Evolutionary conservation across 148 eudicot genomes (phyloP), one percentile per base, ranked within the genome.

Genomic region (Selenicereus undatus): DNA sequence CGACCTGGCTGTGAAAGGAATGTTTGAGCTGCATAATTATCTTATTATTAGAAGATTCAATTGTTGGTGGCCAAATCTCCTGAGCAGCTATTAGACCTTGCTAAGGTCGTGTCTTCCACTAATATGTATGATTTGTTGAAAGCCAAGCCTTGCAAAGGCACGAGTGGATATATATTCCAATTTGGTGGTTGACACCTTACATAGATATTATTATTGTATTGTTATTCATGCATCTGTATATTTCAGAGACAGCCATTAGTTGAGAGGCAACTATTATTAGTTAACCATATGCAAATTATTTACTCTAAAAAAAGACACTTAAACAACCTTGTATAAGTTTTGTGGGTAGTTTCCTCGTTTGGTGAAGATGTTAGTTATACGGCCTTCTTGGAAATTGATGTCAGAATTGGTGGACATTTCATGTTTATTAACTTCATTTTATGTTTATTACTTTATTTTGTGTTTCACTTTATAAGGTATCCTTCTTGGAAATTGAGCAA

Each of bases 81-180:
- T 64, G 12, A 22, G 68, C 29, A 22, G 29, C 68, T 64, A 21
- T 20, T 52, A 52, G 14, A 52, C 24, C 1, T 18, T 0, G 29
- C 26, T 64, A 64, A 64, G 68, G 68, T 64, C 68, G 68, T 64
- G 68, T 64, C 13, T 64, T 64, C 68, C 68, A 64, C 68, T 24
- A n/a, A 64, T 64, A 8, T 64, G 22, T n/a, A 22, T 64, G 27
- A 64, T 64, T 64, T 64, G 29, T 64, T 64, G 29, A 64, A 64
- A 64, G 29, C 26, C n/a, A 22, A n/a, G 68, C 68, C 9, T 22
- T 56, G 62, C 62, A 56, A 18, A 56, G 20, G 6, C 9, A 24
- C 11, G 29, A 64, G 18, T 22, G 68, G 68, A n/a, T n/a, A 64
- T 64, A n/a, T n/a, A 64, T 64, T 29, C 68, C 68, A 64, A 64